Percentiles rank a stretch among this genome's conserved stretches.
phyloP scores from a whole-genome alignment of 176 grass and related monocot genomes.

The Miscanthus lutarioriparius region DNA sequence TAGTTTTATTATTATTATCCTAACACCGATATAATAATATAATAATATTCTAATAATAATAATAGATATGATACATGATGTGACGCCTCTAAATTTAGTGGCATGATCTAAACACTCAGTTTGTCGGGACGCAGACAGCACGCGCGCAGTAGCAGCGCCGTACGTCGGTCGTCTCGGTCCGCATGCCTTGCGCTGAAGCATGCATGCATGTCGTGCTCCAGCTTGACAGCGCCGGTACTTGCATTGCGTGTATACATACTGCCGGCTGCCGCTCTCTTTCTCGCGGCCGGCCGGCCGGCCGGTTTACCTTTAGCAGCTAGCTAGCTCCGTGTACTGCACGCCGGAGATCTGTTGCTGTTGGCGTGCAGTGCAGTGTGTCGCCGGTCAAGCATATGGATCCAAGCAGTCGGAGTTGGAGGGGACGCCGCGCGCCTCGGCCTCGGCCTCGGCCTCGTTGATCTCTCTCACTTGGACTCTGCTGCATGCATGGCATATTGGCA shows the following conservation, averaged over 20 bases:
- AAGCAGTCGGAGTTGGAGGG: slow-evolving; percentile 4
- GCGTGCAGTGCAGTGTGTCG: not conserved
- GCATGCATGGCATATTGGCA: slow-evolving; percentile 29
- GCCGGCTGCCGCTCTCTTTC: slow-evolving; percentile 1
- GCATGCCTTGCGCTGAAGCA: not conserved
- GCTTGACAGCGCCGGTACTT: not conserved
- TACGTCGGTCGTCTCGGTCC: not conserved
- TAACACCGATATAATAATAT: too few relatives aligned
- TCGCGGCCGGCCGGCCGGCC: not conserved
- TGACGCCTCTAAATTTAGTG: too few relatives aligned
- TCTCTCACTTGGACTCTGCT: slow-evolving; percentile 38
- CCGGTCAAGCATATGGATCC: slow-evolving; percentile 27
- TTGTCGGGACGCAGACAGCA: not conserved
- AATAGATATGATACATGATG: too few relatives aligned
- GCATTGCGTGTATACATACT: not conserved
- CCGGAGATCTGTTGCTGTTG: not conserved
- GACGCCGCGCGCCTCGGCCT: not conserved
- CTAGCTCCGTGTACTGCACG: not conserved
- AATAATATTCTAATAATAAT: too few relatives aligned
- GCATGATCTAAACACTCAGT: too few relatives aligned
- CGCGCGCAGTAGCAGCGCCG: too few relatives aligned
- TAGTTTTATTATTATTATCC: too few relatives aligned
- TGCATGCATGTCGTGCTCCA: not conserved
- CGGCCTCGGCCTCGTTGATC: not conserved
- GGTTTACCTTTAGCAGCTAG: not conserved